phyloP scores from a whole-genome alignment of 805 yeast genomes.

The Blastobotrys parvus region DNA sequence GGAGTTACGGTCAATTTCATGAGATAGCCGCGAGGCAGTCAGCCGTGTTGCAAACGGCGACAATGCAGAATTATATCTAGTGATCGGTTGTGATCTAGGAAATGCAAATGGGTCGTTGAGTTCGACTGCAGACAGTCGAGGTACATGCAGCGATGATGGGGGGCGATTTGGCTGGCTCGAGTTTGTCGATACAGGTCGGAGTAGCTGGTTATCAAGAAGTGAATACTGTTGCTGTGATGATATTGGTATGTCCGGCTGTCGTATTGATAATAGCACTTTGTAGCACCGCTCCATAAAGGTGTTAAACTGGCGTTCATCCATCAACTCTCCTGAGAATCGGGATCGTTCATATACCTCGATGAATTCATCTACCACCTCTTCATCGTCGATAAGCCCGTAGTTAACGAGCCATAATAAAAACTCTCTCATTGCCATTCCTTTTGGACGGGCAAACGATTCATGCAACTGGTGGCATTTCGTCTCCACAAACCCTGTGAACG shows the following conservation, averaged over 20 bases:
- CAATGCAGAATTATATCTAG: not conserved
- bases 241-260: conserved; percentile 10
- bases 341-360: conserved; percentile 55
- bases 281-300: conserved; percentile 42
- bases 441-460: conserved; percentile 33
- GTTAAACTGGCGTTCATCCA: conserved; percentile 51
- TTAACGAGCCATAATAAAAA: conserved; percentile 40
- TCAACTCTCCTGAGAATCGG: conserved; percentile 55
- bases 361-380: conserved; percentile 26
- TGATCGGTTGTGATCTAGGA: no score
- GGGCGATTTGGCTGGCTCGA: no score
- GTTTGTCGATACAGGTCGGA: no score
- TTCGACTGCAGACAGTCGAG: no score
- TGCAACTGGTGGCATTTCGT: conserved; percentile 26
- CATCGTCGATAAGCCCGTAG: conserved; percentile 14
- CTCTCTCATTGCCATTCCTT: conserved; percentile 29
- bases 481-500: conserved; percentile 25
- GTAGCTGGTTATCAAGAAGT: no score
- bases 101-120: no score
- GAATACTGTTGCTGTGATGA: no score
- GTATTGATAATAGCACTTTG: conserved; percentile 13
- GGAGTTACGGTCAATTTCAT: no score
- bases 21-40: no score
- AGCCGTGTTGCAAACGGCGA: no score
- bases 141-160: no score